These are phyloP conservation scores for Ambrosia trifida DNA, from an alignment of 129 eudicot species.

Conservation along the genomic window DNA sequence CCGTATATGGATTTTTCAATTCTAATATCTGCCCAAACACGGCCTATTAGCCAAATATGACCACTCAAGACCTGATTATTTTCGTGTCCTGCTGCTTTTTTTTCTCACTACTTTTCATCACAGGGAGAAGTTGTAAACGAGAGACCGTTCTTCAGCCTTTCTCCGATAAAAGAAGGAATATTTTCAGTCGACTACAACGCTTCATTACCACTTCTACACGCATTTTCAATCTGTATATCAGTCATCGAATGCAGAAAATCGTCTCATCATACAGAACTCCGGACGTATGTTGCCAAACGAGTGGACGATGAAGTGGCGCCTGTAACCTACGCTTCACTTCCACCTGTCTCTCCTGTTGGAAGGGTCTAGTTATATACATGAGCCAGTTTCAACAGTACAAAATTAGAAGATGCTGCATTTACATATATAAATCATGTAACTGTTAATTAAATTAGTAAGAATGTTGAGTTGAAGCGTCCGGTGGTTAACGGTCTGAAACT, in stretches of 20 bases:
- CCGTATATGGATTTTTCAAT: neutral
- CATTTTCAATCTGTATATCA: slow-evolving; percentile 69
- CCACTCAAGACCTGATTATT: no score
- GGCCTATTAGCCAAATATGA: no score
- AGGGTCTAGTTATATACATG: slow-evolving; percentile 32
- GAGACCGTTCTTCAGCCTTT: slow-evolving; percentile 54
- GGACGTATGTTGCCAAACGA: slow-evolving; percentile 26
- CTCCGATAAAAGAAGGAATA: slow-evolving; percentile 58
- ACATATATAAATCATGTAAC: slow-evolving; percentile 11
- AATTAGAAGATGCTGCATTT: slow-evolving; percentile 23
- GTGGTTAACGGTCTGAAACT: neutral
- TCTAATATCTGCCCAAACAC: no score
- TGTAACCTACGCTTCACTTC: slow-evolving; percentile 35
- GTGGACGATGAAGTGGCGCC: slow-evolving; percentile 31
- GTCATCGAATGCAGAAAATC: slow-evolving; percentile 50
- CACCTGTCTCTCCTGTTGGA: slow-evolving; percentile 38
- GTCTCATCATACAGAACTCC: slow-evolving; percentile 32
- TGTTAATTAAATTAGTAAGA: slow-evolving; percentile 15
- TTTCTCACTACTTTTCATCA: neutral
- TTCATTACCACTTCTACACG: slow-evolving; percentile 57
- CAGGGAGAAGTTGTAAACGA: slow-evolving; percentile 50
- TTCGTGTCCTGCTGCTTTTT: no score
- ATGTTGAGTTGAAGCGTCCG: slow-evolving; percentile 7
- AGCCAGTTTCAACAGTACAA: slow-evolving; percentile 14
- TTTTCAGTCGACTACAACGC: slow-evolving; percentile 64